Evolutionary conservation across 2,329 filamentous ascomycete genomes (phyloP).

Genomic region (Clarireedia paspali): DNA sequence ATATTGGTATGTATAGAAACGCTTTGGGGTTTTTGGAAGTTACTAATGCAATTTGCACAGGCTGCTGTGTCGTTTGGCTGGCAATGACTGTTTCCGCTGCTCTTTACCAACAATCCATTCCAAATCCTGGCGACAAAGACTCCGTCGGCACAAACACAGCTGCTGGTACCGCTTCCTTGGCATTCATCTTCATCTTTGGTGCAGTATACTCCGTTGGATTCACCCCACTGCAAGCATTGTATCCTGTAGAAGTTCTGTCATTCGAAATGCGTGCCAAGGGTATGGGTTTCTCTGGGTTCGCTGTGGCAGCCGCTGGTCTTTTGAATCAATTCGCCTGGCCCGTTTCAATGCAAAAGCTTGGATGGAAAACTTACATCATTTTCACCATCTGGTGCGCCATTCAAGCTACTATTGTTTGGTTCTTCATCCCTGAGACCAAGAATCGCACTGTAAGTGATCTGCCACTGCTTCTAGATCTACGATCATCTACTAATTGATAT

Average conservation of each 20-base stretch:
- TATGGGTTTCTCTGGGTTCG: slow-evolving; percentile 40
- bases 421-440: slow-evolving; percentile 43
- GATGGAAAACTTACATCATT: slow-evolving; percentile 47
- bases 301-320: slow-evolving; percentile 32
- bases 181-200: slow-evolving; percentile 47
- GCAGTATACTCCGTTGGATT: slow-evolving; percentile 42
- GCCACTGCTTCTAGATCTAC: no score
- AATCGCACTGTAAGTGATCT: slow-evolving; percentile 33
- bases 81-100: slow-evolving; percentile 38
- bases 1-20: slow-evolving; percentile 26
- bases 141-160: slow-evolving; percentile 20
- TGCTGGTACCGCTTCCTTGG: slow-evolving; percentile 37
- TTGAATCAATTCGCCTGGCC: slow-evolving; percentile 38
- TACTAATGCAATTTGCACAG: background rate
- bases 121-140: slow-evolving; percentile 2
- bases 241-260: slow-evolving; percentile 45
- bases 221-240: slow-evolving; percentile 39
- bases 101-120: slow-evolving; percentile 22
- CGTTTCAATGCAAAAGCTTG: slow-evolving; percentile 41
- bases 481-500: no score
- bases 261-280: slow-evolving; percentile 49
- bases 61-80: slow-evolving; percentile 41
- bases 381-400: slow-evolving; percentile 39
- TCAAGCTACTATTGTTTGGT: slow-evolving; percentile 37
- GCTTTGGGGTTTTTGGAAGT: no score